Evolutionary conservation across 2,329 filamentous ascomycete genomes (phyloP), one percentile per base, ranked within the genome.

Genomic region (Atkinsonella texensis): DNA sequence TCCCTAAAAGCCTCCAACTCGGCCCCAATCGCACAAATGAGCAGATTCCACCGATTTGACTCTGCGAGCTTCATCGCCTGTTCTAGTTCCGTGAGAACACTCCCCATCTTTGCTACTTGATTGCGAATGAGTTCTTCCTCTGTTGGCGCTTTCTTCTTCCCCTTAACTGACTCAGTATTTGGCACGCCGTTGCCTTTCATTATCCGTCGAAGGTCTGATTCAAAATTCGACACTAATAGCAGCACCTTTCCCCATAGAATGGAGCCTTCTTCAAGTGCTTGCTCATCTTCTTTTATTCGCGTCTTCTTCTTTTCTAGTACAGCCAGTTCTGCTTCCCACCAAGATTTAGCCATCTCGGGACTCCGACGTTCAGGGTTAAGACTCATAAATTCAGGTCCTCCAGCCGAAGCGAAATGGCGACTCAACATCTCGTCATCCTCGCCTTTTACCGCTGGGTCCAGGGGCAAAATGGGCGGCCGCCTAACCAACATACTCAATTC

Each of bases 21-120:
- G 0, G 87, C 86, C 0, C 85, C 84, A 35, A 91, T 81, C 11
- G 85, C 85, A 49, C 80, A 86, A 4, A 89, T 81, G 17, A 91
- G 71, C 15, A 90, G 68, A 52, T 84, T 89, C 86, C 87, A 91
- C 15, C 76, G 74, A 52, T 77, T 77, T 1, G 72, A 68, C 54
- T 85, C 79, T 0, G 83, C 83, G 2, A 74, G 61, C 1, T 72
- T 68, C 28, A 82, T 60, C 18, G 75, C 73, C 15, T 71, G 66
- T 50, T 81, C 74, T 4, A 91, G 66, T 2, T 75, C 73, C 0
- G 60, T 58, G 12, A 84, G 74, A 4, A 83, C 75, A 3, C 61
- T 62, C 31, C 75, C 70, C 74, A 89, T 83, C 54, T 76, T 73
- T 4, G 59, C 61, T 17, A 85, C 66, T 52, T 81, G 77, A 4